Evolutionary conservation across 2,329 filamentous ascomycete species (phyloP).

Genomic region (Karstenula rhodostoma): DNA sequence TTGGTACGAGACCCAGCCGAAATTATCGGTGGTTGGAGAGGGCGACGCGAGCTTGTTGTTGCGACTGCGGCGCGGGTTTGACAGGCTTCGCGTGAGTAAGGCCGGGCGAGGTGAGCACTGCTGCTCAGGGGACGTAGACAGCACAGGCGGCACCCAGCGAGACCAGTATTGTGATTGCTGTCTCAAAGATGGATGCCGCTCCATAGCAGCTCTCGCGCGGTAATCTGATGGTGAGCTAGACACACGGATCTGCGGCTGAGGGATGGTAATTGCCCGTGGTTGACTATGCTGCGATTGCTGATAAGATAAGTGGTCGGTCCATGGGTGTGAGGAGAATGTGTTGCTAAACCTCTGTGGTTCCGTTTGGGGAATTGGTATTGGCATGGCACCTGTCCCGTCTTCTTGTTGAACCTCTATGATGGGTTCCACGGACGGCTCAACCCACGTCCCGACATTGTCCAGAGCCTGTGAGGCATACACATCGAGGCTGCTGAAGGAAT

Average conservation of each 20-base stretch:
- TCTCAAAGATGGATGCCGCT: conserved; percentile 16
- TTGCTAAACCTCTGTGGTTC: conserved; percentile 28
- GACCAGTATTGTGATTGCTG: conserved; percentile 24
- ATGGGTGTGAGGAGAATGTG: conserved; percentile 22
- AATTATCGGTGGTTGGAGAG: conserved; percentile 37
- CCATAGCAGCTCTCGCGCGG: neutral
- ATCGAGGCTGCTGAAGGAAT: conserved; percentile 41
- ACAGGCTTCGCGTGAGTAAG: conserved; percentile 37
- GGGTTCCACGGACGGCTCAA: conserved; percentile 41
- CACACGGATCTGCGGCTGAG: conserved; percentile 28
- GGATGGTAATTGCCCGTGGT: conserved; percentile 39
- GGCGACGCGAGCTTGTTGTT: conserved; percentile 30
- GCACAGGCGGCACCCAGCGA: conserved; percentile 30
- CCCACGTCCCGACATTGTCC: conserved; percentile 38
- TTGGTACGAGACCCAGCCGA: conserved; percentile 47
- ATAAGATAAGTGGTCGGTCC: conserved; percentile 18
- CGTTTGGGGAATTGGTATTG: conserved; percentile 42
- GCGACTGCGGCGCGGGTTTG: conserved; percentile 30
- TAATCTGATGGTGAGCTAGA: neutral
- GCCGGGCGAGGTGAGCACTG: conserved; percentile 30
- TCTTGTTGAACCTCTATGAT: conserved; percentile 38
- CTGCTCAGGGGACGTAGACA: conserved; percentile 38
- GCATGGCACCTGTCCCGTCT: conserved; percentile 20
- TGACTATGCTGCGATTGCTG: conserved; percentile 23
- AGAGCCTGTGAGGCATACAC: conserved; percentile 41